phyloP scores from a whole-genome alignment of 2,329 filamentous ascomycete species.

The Verticillium klebahnii region DNA sequence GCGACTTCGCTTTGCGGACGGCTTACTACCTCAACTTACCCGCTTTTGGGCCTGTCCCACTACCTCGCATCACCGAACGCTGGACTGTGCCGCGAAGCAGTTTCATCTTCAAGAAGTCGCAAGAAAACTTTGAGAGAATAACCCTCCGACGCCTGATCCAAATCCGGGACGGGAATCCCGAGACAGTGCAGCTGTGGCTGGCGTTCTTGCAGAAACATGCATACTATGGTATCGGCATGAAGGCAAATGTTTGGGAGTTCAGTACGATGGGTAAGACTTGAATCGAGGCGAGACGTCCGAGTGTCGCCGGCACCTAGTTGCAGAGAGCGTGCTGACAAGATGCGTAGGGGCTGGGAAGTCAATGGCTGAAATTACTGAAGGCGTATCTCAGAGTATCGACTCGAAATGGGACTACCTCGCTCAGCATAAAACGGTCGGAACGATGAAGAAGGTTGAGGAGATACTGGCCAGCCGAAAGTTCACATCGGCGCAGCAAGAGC shows the following conservation, averaged over 20 bases:
- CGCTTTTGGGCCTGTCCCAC: constrained; percentile 77
- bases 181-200: constrained; percentile 87
- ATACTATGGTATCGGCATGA: constrained; percentile 97
- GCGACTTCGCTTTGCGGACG: constrained; percentile 89
- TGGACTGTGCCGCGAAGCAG: constrained; percentile 89
- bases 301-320: background rate
- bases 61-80: constrained; percentile 82
- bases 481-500: constrained; percentile 14
- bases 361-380: constrained; percentile 44
- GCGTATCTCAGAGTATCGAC: constrained; percentile 37
- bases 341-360: constrained; percentile 42
- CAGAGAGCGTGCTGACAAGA: background rate
- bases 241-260: constrained; percentile 94
- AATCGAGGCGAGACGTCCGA: background rate
- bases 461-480: constrained; percentile 49
- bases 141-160: constrained; percentile 84
- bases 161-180: constrained; percentile 85
- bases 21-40: constrained; percentile 91
- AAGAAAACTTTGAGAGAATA: constrained; percentile 95
- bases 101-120: constrained; percentile 95
- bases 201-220: constrained; percentile 89
- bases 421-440: constrained; percentile 43
- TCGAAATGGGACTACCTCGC: constrained; percentile 53
- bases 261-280: constrained; percentile 52
- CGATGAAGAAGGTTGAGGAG: constrained; percentile 53